phyloP scores from a whole-genome alignment of 2,329 filamentous ascomycete genomes.

The Lecanoromycetidae sp. region DNA sequence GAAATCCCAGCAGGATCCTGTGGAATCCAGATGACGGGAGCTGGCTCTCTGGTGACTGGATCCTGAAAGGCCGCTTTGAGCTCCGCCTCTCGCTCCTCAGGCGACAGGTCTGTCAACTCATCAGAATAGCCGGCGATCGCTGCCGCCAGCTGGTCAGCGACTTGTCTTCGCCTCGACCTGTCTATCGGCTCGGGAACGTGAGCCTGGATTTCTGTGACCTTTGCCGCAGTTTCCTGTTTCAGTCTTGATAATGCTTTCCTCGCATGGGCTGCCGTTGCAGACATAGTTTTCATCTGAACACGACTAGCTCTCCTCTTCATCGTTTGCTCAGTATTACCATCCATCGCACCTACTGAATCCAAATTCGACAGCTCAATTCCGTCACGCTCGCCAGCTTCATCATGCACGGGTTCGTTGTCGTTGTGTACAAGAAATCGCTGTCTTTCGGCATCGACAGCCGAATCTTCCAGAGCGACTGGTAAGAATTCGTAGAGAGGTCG shows the following conservation, averaged over 20 bases:
- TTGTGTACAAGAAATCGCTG: constrained; percentile 11
- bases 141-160: constrained; percentile 19
- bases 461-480: constrained; percentile 54
- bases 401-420: neutral
- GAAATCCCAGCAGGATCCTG: constrained; percentile 19
- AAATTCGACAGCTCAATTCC: constrained; percentile 6
- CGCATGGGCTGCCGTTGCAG: constrained; percentile 13
- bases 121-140: constrained; percentile 18
- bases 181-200: constrained; percentile 16
- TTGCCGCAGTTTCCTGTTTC: constrained; percentile 10
- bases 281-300: constrained; percentile 10
- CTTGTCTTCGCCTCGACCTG: constrained; percentile 14
- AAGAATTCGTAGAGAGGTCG: constrained; percentile 76
- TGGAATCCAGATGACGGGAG: constrained; percentile 21
- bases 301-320: neutral
- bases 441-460: constrained; percentile 14
- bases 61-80: constrained; percentile 21
- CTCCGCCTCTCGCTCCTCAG: constrained; percentile 19
- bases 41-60: constrained; percentile 19
- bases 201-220: constrained; percentile 14
- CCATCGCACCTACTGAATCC: neutral
- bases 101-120: constrained; percentile 18
- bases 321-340: neutral
- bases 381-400: constrained; percentile 4
- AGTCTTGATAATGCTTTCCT: constrained; percentile 11